Conservation (phyloP, 306 rosid species). For the Ziziphus jujuba region DNA sequence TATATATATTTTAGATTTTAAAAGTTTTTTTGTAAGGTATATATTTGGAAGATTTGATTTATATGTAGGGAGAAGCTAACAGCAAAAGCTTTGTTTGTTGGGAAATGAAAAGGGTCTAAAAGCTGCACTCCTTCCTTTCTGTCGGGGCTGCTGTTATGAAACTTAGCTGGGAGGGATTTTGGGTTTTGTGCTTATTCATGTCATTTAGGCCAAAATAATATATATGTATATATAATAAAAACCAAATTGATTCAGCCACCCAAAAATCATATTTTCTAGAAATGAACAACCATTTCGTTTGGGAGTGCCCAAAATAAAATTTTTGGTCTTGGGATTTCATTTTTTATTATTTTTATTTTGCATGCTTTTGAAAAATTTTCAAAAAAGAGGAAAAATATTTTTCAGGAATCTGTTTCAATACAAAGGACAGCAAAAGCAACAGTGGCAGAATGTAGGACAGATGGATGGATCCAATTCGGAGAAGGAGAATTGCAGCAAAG, state of each 20-base stretch:
- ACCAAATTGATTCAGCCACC: no score
- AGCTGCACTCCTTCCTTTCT: constrained; percentile 92
- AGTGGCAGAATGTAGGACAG: constrained; percentile 52
- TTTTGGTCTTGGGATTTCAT: no score
- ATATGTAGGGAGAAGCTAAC: constrained; percentile 1
- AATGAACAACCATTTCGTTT: no score
- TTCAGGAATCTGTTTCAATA: constrained; percentile 71
- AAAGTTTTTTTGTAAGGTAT: constrained; percentile 26
- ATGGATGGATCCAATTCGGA: constrained; percentile 76
- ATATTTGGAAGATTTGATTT: constrained; percentile 1
- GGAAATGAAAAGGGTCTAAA: constrained; percentile 85
- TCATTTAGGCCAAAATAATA: constrained; percentile 45
- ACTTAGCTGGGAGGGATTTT: constrained; percentile 57
- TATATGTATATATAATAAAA: no score
- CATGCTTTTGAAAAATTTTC: no score
- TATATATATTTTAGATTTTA: background rate
- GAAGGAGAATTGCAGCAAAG: constrained; percentile 62
- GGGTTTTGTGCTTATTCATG: constrained; percentile 74
- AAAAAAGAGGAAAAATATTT: no score
- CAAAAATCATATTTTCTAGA: no score
- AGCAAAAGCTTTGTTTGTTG: constrained; percentile 71
- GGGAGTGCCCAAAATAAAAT: no score
- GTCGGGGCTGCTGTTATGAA: constrained; percentile 80
- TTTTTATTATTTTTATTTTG: no score
- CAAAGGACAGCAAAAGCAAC: constrained; percentile 51